Base-by-base conservation (phyloP, 2,329 filamentous ascomycete genomes). In the Sporothrix pseudoabietina region DNA sequence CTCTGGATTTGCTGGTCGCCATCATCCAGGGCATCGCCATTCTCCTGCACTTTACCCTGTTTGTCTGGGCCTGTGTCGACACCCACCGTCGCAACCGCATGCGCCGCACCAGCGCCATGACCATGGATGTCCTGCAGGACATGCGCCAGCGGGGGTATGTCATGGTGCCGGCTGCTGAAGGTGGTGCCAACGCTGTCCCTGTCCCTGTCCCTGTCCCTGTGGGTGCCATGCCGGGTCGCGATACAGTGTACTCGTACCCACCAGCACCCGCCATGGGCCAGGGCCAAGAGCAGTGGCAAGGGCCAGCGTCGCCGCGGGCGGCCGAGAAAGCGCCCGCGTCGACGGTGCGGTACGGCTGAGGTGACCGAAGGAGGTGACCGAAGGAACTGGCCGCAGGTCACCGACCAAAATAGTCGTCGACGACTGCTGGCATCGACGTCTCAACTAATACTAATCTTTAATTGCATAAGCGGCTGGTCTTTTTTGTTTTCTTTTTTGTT, bases 21-120 rank as follows among this genome's bases (percentile, higher is more conserved):
- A 47, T 65, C 4, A 3, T 86, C 9, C 83, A 86, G 73, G 82
- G 84, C 0, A 77, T 87, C 16, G 79, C 84, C 5, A 75, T 86
- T 0, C 73, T 87, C 1, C 83, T 84, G 10, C 84, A 86, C 72
- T 75, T 76, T 72, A 32, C 52, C 44, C 72, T 77, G 14, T 76
- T 77, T 39, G 74, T 76, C 22, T 75, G 72, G 75, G 75, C 74
- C 52, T 76, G 76, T 70, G 73, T 75, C 59, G 75, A 77, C 76
- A 75, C 73, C 22, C 55, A 75, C 69, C 71, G 71, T 49, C 55
- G 32, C 69, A 73, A 73, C 69, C 30, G 39, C 39, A 5, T 3
- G 22, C 49, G 32, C 39, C 69, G 57, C 49, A 22, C 26, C 16
- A 26, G 41, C n/a, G 32, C 49, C 14, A 22, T 71, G 12, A 70